phyloP scores from a whole-genome alignment of 2,329 filamentous ascomycete species.

The Fusarium solani-melongenae region DNA sequence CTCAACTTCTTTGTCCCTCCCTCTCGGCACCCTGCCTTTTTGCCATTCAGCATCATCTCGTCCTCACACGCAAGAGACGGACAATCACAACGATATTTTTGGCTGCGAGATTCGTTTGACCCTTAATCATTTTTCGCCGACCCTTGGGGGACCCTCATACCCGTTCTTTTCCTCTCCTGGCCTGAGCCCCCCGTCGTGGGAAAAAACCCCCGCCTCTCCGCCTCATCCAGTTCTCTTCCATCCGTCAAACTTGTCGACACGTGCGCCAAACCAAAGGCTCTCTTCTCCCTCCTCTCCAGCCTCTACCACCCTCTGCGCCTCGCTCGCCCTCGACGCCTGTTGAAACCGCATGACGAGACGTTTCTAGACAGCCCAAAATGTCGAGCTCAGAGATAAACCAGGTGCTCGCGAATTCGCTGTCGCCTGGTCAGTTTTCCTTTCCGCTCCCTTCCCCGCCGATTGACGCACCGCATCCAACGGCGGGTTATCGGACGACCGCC shows the following conservation, averaged over 20 bases:
- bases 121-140: conserved; percentile 15
- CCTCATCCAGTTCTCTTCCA: conserved; percentile 42
- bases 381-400: conserved; percentile 93
- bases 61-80: conserved; percentile 21
- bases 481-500: conserved; percentile 10
- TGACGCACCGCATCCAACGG: neutral
- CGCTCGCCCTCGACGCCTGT: conserved; percentile 39
- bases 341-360: conserved; percentile 53
- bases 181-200: conserved; percentile 30
- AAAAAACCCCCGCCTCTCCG: conserved; percentile 46
- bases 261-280: conserved; percentile 43
- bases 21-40: conserved; percentile 19
- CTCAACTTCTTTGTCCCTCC: conserved; percentile 13
- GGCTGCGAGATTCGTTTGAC: conserved; percentile 36
- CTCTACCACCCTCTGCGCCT: conserved; percentile 21
- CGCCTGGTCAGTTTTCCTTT: conserved; percentile 76
- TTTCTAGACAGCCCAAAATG: conserved; percentile 61
- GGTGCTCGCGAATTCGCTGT: conserved; percentile 97
- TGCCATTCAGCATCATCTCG: conserved; percentile 18
- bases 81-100: conserved; percentile 24
- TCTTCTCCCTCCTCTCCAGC: conserved; percentile 28
- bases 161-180: conserved; percentile 42
- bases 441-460: conserved; percentile 19
- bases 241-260: conserved; percentile 46
- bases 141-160: conserved; percentile 30